These are phyloP conservation scores for Elongisporangium prolatum DNA, from an alignment of 352 stramenopile genomes.

Conservation along the genomic window DNA sequence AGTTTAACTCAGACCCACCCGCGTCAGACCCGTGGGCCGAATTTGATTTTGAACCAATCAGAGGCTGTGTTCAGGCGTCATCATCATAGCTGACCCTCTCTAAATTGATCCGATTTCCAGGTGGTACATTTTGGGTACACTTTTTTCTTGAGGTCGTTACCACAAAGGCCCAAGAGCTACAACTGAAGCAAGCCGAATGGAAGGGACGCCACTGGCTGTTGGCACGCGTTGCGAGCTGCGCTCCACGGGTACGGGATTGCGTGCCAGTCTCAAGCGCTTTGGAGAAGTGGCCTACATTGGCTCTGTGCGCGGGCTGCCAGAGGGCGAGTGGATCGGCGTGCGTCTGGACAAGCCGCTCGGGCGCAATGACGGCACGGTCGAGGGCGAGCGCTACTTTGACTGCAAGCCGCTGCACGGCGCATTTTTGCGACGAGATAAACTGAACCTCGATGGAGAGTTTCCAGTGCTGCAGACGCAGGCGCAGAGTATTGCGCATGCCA, in stretches of 20 bases:
- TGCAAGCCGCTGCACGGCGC: constrained; percentile 49
- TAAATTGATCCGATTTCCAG: background rate
- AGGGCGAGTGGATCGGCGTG: constrained; percentile 67
- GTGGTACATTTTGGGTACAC: background rate
- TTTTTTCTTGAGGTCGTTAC: background rate
- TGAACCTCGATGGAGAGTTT: constrained; percentile 54
- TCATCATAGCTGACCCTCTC: background rate
- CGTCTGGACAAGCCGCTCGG: constrained; percentile 69
- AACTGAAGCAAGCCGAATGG: background rate
- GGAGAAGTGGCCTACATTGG: constrained; percentile 69
- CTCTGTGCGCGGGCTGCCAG: constrained; percentile 35
- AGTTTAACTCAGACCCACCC: background rate
- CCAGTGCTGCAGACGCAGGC: constrained; percentile 41
- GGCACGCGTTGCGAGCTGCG: constrained; percentile 58
- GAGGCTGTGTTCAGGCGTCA: background rate
- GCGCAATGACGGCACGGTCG: constrained; percentile 61
- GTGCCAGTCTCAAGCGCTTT: constrained; percentile 60
- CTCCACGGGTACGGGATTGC: constrained; percentile 28
- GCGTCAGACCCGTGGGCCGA: background rate
- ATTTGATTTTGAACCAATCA: background rate
- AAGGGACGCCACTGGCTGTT: constrained; percentile 10
- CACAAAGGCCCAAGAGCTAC: background rate
- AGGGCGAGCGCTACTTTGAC: constrained; percentile 62
- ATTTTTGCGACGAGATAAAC: constrained; percentile 57
- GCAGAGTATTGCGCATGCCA: constrained; percentile 43